Evolutionary conservation across 805 yeast genomes (phyloP).

Genomic region (Candida ortonii): DNA sequence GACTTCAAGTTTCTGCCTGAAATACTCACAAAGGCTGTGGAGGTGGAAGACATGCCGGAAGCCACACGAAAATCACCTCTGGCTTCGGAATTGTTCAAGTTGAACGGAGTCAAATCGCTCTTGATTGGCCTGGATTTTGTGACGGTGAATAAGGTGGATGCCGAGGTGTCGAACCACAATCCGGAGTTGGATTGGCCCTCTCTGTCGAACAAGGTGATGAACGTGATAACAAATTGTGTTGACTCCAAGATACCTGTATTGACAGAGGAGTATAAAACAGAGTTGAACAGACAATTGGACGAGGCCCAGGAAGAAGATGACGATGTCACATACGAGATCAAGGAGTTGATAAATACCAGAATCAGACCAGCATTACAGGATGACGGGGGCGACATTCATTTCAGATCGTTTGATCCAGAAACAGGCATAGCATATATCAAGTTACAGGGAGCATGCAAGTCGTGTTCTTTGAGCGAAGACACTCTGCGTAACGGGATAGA

Average conservation of each 20-base stretch:
- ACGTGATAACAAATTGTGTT: conserved; percentile 25
- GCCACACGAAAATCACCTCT: conserved; percentile 60
- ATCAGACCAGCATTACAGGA: conserved; percentile 74
- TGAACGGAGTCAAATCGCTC: conserved; percentile 64
- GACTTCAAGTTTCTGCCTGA: conserved; percentile 47
- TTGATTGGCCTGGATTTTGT: conserved; percentile 75
- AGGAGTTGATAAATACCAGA: conserved; percentile 65
- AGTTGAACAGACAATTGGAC: conserved; percentile 24
- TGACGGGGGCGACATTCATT: conserved; percentile 74
- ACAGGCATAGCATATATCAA: conserved; percentile 57
- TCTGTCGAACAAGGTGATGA: conserved; percentile 26
- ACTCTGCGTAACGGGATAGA: conserved; percentile 69
- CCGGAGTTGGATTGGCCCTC: conserved; percentile 33
- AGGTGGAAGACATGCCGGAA: conserved; percentile 50
- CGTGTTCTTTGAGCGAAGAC: conserved; percentile 65
- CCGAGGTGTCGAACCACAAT: conserved; percentile 28
- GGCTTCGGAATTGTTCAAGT: conserved; percentile 56
- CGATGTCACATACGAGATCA: conserved; percentile 63
- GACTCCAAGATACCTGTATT: conserved; percentile 30
- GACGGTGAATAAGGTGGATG: conserved; percentile 59
- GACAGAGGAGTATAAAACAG: conserved; percentile 20
- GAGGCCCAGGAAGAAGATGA: conserved; percentile 56
- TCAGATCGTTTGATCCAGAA: conserved; percentile 54
- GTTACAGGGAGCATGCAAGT: conserved; percentile 68
- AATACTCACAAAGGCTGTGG: conserved; percentile 42